Evolutionary conservation across 2,329 filamentous ascomycete species (phyloP), one percentile per base, ranked within the genome.

Genomic region (Clonostachys rosea): DNA sequence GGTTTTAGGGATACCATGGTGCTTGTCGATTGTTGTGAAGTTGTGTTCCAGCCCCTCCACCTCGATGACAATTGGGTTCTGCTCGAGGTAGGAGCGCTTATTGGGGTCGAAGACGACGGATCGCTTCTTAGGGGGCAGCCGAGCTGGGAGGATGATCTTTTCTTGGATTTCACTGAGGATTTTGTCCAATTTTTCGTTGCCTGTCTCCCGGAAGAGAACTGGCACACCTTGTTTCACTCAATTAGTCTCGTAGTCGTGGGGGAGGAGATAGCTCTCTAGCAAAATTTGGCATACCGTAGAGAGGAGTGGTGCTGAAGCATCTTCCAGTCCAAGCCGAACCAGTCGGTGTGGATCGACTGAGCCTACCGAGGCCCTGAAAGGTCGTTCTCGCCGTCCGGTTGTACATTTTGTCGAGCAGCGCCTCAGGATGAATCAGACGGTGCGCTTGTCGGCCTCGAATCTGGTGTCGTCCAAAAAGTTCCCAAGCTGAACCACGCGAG

Each of bases 91-190:
- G 51, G 70, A 72, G 13, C 59, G 52, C 49, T 69, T 66, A 18
- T 11, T 39, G 36, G 36, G 14, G 40, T 44, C 17, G 65, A 73
- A 76, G 54, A 87, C 64, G 49, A 77, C 70, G 54, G 75, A 69
- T 55, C 71, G 75, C 64, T 86, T 76, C 44, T 66, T 63, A 30
- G 59, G 48, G 18, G 74, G 70, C 30, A 88, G 76, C 59, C 82
- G 78, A 34, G 73, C 65, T n/a, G 83, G 83, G 40, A 87, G 65
- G 59, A 87, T 77, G 61, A 84, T 73, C 54, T 77, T 76, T 42
- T 73, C 65, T 52, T 83, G 79, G 58, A 86, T 73, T 18, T 57
- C 63, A 39, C 64, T 60, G 50, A 87, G 75, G 34, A 74, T 57
- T 12, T 61, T 49, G 59, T 84, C 75, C 50, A 87, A 73, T 47